These are phyloP conservation scores for Elongisporangium prolatum DNA, from an alignment of 352 stramenopile species.

Conservation along the genomic window DNA sequence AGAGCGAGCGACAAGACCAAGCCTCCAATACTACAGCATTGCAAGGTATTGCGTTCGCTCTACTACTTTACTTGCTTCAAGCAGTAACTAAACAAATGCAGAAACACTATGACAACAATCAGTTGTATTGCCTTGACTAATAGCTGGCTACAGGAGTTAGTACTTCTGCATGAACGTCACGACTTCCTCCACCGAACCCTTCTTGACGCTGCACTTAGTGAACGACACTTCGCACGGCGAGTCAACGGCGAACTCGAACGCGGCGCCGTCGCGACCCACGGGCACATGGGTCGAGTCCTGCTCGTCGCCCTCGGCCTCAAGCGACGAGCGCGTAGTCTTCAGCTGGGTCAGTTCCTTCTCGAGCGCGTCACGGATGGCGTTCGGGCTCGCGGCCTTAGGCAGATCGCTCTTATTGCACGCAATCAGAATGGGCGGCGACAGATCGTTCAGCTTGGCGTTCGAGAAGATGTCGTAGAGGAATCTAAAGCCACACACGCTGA, in stretches of 20 bases:
- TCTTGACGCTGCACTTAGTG: slow-evolving; percentile 65
- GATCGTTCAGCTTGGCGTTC: slow-evolving; percentile 79
- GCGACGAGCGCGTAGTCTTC: slow-evolving; percentile 82
- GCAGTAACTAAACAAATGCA: not conserved
- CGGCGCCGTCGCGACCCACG: slow-evolving; percentile 62
- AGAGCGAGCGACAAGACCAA: not conserved
- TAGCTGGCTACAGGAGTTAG: too few species aligned
- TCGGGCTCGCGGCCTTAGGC: slow-evolving; percentile 29
- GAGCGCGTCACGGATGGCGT: slow-evolving; percentile 50
- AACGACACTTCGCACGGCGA: slow-evolving; percentile 77
- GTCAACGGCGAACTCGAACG: slow-evolving; percentile 81
- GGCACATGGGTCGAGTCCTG: slow-evolving; percentile 64
- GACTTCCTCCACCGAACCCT: slow-evolving; percentile 51
- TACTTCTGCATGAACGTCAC: slow-evolving; percentile 71
- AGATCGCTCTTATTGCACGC: slow-evolving; percentile 84
- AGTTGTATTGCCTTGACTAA: too few species aligned
- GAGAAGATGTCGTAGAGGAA: slow-evolving; percentile 87
- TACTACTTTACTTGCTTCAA: too few species aligned
- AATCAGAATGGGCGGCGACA: slow-evolving; percentile 61
- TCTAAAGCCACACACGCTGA: slow-evolving; percentile 13
- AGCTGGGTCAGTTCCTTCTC: slow-evolving; percentile 84
- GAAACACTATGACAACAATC: not conserved
- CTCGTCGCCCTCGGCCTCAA: slow-evolving; percentile 80
- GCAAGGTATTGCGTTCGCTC: too few species aligned
- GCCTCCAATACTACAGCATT: too few species aligned